Conservation (phyloP, 1,139 yeast genomes). For the Geotrichum bryndzae region DNA sequence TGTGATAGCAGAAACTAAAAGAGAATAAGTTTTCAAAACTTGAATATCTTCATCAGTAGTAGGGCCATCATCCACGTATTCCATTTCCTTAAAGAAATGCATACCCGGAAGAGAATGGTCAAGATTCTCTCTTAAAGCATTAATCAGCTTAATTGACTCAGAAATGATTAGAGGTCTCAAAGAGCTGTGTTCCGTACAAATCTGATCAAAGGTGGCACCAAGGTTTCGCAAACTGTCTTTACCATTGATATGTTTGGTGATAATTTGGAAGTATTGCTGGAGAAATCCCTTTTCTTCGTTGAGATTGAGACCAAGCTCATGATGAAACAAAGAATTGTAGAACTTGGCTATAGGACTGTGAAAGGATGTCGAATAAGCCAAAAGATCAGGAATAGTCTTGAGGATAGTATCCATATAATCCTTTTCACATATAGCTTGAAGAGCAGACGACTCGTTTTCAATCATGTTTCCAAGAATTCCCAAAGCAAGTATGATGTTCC, state of each 20-base stretch:
- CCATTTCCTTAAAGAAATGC: constrained; percentile 17
- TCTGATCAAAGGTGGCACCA: constrained; percentile 72
- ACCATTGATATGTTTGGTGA: constrained; percentile 21
- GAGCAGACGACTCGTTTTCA: constrained; percentile 90
- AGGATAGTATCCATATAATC: constrained; percentile 62
- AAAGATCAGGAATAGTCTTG: constrained; percentile 45
- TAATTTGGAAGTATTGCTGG: constrained; percentile 34
- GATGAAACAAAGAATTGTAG: constrained; percentile 77
- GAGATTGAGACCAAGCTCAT: constrained; percentile 61
- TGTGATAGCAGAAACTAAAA: constrained; percentile 15
- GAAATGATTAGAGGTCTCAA: constrained; percentile 55
- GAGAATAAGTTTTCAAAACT: constrained; percentile 13
- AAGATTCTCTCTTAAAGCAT: constrained; percentile 39
- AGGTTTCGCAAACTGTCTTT: constrained; percentile 43
- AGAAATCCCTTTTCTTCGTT: constrained; percentile 48
- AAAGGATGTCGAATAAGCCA: constrained; percentile 54
- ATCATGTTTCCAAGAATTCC: constrained; percentile 67
- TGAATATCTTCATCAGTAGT: constrained; percentile 16
- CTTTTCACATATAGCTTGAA: constrained; percentile 72
- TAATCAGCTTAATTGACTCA: constrained; percentile 46
- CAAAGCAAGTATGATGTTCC: constrained; percentile 57
- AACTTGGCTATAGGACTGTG: constrained; percentile 64
- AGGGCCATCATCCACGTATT: constrained; percentile 14
- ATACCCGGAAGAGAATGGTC: constrained; percentile 11
- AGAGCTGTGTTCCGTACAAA: constrained; percentile 76